phyloP scores from a whole-genome alignment of 345 rosid species.

The Triadica sebifera region DNA sequence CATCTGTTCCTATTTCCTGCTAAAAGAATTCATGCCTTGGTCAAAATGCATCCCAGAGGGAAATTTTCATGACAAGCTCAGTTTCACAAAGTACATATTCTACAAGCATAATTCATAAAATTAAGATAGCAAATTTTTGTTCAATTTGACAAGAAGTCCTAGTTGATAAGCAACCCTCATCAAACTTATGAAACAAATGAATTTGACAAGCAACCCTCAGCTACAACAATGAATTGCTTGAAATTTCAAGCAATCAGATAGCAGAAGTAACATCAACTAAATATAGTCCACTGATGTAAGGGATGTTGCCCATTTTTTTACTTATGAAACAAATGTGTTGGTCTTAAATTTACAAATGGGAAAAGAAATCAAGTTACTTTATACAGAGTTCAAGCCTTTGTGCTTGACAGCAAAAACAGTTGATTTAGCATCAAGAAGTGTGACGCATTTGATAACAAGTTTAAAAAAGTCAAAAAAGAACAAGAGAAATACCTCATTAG shows the following conservation, averaged over 20 bases:
- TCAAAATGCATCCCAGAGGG: background rate
- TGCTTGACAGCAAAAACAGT: background rate
- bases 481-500: slow-evolving; percentile 50
- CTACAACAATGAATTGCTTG: background rate
- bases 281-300: no score
- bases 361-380: background rate
- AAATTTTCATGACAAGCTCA: background rate
- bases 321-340: background rate
- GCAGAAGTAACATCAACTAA: background rate
- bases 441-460: no score
- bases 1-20: slow-evolving; percentile 59
- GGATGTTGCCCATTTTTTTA: background rate
- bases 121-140: no score
- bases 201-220: background rate
- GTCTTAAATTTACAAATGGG: background rate
- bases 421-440: background rate
- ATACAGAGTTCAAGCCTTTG: background rate
- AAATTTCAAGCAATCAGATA: background rate
- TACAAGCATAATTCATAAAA: background rate
- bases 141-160: background rate
- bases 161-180: background rate
- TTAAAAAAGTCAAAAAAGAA: background rate
- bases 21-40: background rate
- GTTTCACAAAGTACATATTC: background rate
- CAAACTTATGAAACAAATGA: background rate